Percentiles rank a stretch among this genome's conserved stretches.
Conservation (phyloP, 805 yeast genomes). For the Yarrowia keelungensis region DNA sequence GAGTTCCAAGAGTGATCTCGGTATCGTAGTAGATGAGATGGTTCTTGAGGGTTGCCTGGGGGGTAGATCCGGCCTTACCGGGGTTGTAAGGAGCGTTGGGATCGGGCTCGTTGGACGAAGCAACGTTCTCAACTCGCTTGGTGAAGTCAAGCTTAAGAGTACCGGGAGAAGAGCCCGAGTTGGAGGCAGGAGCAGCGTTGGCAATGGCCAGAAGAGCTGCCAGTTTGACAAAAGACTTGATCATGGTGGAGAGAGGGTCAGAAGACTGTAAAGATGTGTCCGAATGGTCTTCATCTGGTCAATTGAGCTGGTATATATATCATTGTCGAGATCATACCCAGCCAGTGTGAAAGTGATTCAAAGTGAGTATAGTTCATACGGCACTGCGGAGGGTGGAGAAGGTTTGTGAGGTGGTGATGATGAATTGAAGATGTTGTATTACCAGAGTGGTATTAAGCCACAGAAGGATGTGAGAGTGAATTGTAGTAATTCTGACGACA, state of each 20-base stretch:
- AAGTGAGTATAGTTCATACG: constrained; percentile 7
- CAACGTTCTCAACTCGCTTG: neutral
- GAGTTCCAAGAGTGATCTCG: constrained; percentile 58
- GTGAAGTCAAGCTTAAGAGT: constrained; percentile 19
- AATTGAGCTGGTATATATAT: neutral
- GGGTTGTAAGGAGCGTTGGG: constrained; percentile 20
- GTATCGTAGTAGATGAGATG: constrained; percentile 16
- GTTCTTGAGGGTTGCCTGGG: constrained; percentile 1
- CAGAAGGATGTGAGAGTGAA: neutral
- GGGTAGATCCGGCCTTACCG: neutral
- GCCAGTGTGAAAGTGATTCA: no score
- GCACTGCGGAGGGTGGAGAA: constrained; percentile 16
- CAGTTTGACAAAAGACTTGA: constrained; percentile 20
- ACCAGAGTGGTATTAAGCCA: neutral
- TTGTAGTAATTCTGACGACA: no score
- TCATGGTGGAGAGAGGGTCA: neutral
- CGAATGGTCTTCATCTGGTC: neutral
- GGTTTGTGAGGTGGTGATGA: constrained; percentile 16
- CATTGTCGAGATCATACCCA: neutral
- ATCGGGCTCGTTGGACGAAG: neutral
- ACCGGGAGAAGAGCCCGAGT: constrained; percentile 1
- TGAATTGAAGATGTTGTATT: neutral
- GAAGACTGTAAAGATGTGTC: neutral
- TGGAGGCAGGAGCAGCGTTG: constrained; percentile 15
- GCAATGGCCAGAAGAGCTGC: constrained; percentile 16